Percentiles rank a stretch among this genome's conserved stretches.
phyloP scores from a whole-genome alignment of 2,329 filamentous ascomycete genomes.

The Neonectria ditissima region DNA sequence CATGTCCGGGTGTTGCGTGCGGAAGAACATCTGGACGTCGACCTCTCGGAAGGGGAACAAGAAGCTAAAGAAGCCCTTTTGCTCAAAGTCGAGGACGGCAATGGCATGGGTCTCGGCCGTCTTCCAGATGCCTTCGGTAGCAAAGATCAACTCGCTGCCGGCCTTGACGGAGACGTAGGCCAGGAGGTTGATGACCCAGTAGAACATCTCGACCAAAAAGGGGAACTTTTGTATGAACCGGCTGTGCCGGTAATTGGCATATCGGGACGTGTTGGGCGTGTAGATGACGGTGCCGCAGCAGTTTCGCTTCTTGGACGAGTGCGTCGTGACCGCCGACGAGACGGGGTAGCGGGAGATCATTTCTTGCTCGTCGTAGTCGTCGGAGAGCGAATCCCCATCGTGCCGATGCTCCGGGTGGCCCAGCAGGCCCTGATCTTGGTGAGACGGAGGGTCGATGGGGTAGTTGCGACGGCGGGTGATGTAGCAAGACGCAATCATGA shows the following conservation, averaged over 20 bases:
- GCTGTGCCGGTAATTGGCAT: slow-evolving; percentile 69
- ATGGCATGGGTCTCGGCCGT: slow-evolving; percentile 67
- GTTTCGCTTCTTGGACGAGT: slow-evolving; percentile 60
- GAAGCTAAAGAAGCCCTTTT: slow-evolving; percentile 61
- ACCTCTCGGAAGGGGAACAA: slow-evolving; percentile 65
- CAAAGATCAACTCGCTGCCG: slow-evolving; percentile 48
- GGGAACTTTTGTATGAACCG: slow-evolving; percentile 74
- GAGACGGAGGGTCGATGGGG: slow-evolving; percentile 34
- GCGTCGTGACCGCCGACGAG: slow-evolving; percentile 39
- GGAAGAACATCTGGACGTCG: slow-evolving; percentile 67
- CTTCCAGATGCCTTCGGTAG: slow-evolving; percentile 62
- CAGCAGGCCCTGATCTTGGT: slow-evolving; percentile 40
- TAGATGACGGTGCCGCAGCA: slow-evolving; percentile 62
- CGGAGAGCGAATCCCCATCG: slow-evolving; percentile 31
- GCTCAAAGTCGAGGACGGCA: slow-evolving; percentile 66
- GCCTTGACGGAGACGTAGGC: slow-evolving; percentile 62
- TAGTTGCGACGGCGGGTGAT: slow-evolving; percentile 45
- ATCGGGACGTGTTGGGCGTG: slow-evolving; percentile 72
- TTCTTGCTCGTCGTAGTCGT: slow-evolving; percentile 40
- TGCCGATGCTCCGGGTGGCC: slow-evolving; percentile 40
- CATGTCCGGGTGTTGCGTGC: slow-evolving; percentile 63
- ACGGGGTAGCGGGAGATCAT: slow-evolving; percentile 22
- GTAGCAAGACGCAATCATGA: slow-evolving; percentile 47
- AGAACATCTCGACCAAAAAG: slow-evolving; percentile 80
- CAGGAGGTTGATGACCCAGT: slow-evolving; percentile 75